Evolutionary conservation across 768 basidiomycete genomes (phyloP).

Genomic region (Suillus discolor): DNA sequence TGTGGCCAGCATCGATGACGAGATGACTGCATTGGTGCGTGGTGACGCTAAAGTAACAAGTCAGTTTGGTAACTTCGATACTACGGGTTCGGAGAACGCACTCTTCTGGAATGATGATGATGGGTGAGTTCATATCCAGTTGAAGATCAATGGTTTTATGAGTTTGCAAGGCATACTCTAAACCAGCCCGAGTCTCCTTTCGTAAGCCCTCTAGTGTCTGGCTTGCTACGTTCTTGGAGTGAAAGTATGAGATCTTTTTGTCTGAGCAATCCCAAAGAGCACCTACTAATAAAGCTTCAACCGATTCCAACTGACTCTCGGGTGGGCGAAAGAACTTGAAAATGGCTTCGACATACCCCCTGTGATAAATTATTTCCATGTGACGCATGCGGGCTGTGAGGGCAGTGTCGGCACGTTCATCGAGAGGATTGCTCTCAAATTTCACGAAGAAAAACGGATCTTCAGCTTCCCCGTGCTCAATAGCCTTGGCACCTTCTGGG

Average conservation of each 20-base stretch:
- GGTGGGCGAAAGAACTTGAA: slow-evolving; percentile 93
- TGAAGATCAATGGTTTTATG: slow-evolving; percentile 98
- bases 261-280: not conserved
- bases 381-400: slow-evolving; percentile 89
- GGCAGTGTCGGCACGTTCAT: slow-evolving; percentile 89
- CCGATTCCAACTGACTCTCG: slow-evolving; percentile 91
- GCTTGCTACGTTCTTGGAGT: slow-evolving; percentile 78
- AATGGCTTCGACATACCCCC: slow-evolving; percentile 90
- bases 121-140: slow-evolving; percentile 94
- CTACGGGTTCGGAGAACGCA: slow-evolving; percentile 30
- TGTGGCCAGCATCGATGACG: slow-evolving; percentile 95
- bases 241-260: slow-evolving; percentile 2
- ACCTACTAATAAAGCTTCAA: slow-evolving; percentile 86
- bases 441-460: slow-evolving; percentile 87
- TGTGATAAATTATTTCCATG: slow-evolving; percentile 97
- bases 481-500: slow-evolving; percentile 37
- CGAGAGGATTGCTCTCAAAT: slow-evolving; percentile 90
- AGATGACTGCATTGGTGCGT: slow-evolving; percentile 80
- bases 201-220: slow-evolving; percentile 91
- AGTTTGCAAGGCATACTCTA: slow-evolving; percentile 90
- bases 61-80: not conserved
- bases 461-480: slow-evolving; percentile 28
- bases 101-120: slow-evolving; percentile 97
- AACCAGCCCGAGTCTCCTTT: slow-evolving; percentile 90
- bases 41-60: slow-evolving; percentile 58